Evolutionary conservation across 805 yeast genomes (phyloP).

Genomic region (Saccharomyces paradoxus): DNA sequence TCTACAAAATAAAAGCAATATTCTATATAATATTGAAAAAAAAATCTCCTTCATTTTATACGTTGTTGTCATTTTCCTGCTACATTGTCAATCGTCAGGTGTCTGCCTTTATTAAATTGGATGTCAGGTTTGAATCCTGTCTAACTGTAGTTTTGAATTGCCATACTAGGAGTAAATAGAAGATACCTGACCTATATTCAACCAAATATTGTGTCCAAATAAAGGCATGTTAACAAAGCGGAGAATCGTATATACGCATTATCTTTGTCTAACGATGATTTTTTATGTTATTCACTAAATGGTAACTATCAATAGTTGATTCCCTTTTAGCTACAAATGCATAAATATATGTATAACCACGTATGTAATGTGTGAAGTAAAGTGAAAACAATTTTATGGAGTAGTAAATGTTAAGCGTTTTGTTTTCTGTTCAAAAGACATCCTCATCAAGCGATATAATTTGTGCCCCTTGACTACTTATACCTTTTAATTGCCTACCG

Average conservation of each 20-base stretch:
- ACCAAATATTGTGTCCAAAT: neutral
- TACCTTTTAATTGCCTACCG: conserved; percentile 4
- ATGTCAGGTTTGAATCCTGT: too few species aligned
- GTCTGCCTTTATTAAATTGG: too few species aligned
- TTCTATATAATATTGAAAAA: too few species aligned
- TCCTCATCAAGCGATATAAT: neutral
- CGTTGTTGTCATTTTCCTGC: too few species aligned
- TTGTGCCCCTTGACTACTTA: neutral
- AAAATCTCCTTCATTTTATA: too few species aligned
- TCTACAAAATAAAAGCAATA: too few species aligned
- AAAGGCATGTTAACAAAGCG: neutral
- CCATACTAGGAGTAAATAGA: too few species aligned
- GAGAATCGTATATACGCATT: neutral
- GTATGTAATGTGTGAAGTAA: neutral
- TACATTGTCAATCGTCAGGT: too few species aligned
- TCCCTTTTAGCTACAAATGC: neutral
- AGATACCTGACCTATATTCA: too few species aligned
- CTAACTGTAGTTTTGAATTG: too few species aligned
- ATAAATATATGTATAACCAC: neutral
- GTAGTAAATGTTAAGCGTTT: neutral
- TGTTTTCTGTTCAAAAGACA: neutral
- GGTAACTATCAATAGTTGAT: neutral
- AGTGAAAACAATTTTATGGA: neutral
- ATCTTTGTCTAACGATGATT: neutral
- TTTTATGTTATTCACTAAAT: neutral